Percentiles rank a stretch among this genome's conserved stretches.
Conservation (phyloP, 2,329 filamentous ascomycete species). For the Exophiala sp. region DNA sequence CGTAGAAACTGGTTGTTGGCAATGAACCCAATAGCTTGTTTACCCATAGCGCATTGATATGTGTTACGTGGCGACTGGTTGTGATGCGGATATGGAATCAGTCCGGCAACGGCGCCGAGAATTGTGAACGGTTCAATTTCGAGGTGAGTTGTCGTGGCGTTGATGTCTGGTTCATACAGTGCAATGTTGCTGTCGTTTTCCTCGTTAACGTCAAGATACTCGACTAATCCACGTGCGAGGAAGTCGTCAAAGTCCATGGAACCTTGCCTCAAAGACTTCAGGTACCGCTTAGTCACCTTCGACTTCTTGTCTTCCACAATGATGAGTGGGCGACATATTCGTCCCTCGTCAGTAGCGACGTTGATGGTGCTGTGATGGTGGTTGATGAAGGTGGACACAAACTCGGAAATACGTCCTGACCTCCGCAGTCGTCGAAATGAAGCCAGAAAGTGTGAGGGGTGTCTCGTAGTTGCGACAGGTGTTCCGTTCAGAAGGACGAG, state of each 20-base stretch:
- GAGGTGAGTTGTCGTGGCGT: constrained; percentile 77
- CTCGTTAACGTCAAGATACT: constrained; percentile 94
- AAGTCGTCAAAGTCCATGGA: constrained; percentile 92
- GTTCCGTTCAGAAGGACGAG: constrained; percentile 95
- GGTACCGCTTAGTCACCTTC: constrained; percentile 69
- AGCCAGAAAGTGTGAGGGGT: constrained; percentile 78
- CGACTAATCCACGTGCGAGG: constrained; percentile 78
- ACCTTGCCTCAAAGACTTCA: constrained; percentile 74
- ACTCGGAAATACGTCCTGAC: constrained; percentile 87
- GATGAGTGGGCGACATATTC: constrained; percentile 92
- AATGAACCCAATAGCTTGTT: constrained; percentile 97
- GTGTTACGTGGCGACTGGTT: constrained; percentile 98
- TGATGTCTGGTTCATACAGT: constrained; percentile 79
- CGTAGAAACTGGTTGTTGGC: constrained; percentile 97
- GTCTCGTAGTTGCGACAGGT: constrained; percentile 76
- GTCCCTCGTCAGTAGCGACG: constrained; percentile 92
- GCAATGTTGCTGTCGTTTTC: constrained; percentile 95
- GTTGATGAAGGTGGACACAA: constrained; percentile 95
- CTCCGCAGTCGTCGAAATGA: constrained; percentile 81
- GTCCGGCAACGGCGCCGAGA: constrained; percentile 85
- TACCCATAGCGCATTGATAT: constrained; percentile 99
- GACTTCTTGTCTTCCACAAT: constrained; percentile 84
- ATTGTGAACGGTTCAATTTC: constrained; percentile 98
- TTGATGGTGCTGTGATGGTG: constrained; percentile 86
- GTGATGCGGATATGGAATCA: constrained; percentile 97